Conservation (phyloP, 31 red algal genomes). For the Bonnemaisonia californica region DNA sequence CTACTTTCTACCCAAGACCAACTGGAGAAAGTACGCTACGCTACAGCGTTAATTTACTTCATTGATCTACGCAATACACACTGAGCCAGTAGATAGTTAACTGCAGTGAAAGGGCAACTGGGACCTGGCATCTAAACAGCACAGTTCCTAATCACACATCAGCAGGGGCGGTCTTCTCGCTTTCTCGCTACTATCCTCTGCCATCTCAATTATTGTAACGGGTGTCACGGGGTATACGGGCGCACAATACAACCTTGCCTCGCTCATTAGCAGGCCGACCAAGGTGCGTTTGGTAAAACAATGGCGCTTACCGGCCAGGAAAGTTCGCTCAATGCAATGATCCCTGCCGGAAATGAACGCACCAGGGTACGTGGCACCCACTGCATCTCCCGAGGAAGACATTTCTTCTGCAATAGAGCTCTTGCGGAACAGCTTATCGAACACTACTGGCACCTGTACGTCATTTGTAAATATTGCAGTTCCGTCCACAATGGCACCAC, state of each 20-base stretch:
- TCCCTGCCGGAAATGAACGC: slow-evolving; percentile 65
- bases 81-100: no score
- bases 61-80: no score
- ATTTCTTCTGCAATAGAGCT: slow-evolving; percentile 57
- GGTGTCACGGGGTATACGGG: no score
- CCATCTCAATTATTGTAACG: no score
- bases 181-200: no score
- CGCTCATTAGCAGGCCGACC: slow-evolving; percentile 28
- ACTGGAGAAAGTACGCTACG: no score
- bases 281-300: slow-evolving; percentile 16
- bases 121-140: no score
- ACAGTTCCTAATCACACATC: no score
- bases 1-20: no score
- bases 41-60: no score
- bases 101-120: no score
- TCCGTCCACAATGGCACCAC: slow-evolving; percentile 70
- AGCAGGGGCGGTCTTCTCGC: no score
- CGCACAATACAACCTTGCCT: slow-evolving; percentile 27
- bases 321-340: slow-evolving; percentile 69
- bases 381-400: slow-evolving; percentile 51
- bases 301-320: slow-evolving; percentile 46
- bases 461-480: slow-evolving; percentile 69
- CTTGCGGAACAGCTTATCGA: slow-evolving; percentile 65
- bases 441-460: slow-evolving; percentile 68
- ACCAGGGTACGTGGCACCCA: slow-evolving; percentile 58